Evolutionary conservation across 495 filamentous ascomycete genomes (phyloP), one percentile per base, ranked within the genome.

Genomic region (Penicillium diatomitis): DNA sequence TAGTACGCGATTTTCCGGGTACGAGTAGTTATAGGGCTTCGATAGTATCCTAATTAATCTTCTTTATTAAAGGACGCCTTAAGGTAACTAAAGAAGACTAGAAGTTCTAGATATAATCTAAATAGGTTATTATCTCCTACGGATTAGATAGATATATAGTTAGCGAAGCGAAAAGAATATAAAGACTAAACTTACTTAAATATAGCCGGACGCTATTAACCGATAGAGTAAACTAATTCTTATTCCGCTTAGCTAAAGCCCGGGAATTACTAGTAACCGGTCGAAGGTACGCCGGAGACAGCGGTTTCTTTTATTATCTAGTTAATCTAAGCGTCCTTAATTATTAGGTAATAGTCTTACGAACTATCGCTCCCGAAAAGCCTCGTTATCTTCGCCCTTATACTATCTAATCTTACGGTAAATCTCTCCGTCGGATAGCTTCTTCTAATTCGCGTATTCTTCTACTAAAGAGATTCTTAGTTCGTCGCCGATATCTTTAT

Each of bases 391-490:
- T 32, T 51, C 44, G 32, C 39, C n/a, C 42, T 66, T 5, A 44
- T 66, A 66, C 49, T 65, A 36, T 20, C 56, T 52, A 20, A 67
- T 57, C 42, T 65, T 62, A 41, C 58, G 47, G 43, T 66, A 69
- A 37, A 69, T 54, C 41, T 67, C 56, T 31, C 60, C 53, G 53
- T 64, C 56, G 32, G 30, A 46, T 6, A 50, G 63, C 30, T 48
- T 39, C 38, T 52, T 42, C 47, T 66, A 51, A 45, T 66, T 64
- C 20, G 53, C 48, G 43, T 64, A 67, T 46, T 67, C 54, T 43
- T 67, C 56, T 29, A 57, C 43, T 3, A 68, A 55, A 20, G 32
- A 29, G 6, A 42, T 62, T 36, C 44, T 36, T 28, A 67, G 42
- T 36, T 58, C 49, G n/a, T 9, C 27, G 39, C 51, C 58, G 45